Base-by-base conservation (phyloP, 1,284 basidiomycete species). In the Sanghuangporus baumii region DNA sequence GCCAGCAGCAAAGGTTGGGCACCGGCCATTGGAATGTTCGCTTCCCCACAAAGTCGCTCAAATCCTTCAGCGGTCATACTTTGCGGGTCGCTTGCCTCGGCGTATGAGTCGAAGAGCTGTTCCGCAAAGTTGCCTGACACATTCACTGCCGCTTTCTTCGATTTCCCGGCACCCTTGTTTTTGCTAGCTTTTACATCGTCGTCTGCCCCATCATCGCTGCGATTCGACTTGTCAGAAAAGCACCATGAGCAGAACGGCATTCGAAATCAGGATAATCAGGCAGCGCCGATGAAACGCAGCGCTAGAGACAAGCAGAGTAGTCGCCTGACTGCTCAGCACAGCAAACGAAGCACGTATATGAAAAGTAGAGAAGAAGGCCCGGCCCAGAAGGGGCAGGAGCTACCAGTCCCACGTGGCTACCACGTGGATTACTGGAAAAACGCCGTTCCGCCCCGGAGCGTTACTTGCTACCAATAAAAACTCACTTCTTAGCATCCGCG, bases 61-160 rank as follows among this genome's bases (percentile, higher is more conserved):
- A 91, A 82, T 1, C 88, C 88, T 66, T 84, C 88, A 0, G 87
- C 80, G 2, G 84, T 85, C 68, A 91, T 88, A 55, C 81, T 75
- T 52, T 77, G 71, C 3, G 80, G 74, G 48, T 82, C 76, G 58
- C 90, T 86, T 3, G 71, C 72, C 65, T 91, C 88, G 18, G 82
- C 81, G 68, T 89, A 91, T 2, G 69, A 72, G 58, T 74, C 74
- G 75, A 91, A 92, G n/a, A 91, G 76, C 0, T 73, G 72, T 40
- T 77, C 73, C 80, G 56, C 76, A 77, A 34, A 12, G n/a, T 26
- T 57, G 14, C 51, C 34, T 12, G 23, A 41, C 31, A 34, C 34
- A 18, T 41, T 26, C 26, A 18, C 46, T 26, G 46, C 48, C 3
- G n/a, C 18, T 34, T 9, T 37, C 20, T 55, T 55, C 12, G 52